Evolutionary conservation across 2,329 filamentous ascomycete species (phyloP), one percentile per base, ranked within the genome.

Genomic region (Aspergillus novoparasiticus): DNA sequence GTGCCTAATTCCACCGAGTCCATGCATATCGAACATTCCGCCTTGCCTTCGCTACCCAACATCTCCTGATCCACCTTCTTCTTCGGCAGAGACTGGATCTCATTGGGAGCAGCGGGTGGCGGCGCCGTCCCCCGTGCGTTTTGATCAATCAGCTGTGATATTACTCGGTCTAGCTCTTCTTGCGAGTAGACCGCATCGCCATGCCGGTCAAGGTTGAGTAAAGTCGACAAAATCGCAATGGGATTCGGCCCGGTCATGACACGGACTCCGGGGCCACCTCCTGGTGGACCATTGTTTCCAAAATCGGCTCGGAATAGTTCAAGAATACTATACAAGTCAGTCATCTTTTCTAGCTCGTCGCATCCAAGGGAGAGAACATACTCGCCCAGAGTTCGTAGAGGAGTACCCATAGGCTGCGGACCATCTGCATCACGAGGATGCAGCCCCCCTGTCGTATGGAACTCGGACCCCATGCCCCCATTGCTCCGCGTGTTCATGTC

Each of bases 21-120:
- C 82, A 98, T 96, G 78, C 95, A 99, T 63, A 99, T 97, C 41
- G 92, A 94, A 76, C 95, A 99, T 73, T 97, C 94, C 1, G 86
- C 87, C 58, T 82, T 85, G 48, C 88, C 90, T 62, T 90, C 91
- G 6, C 81, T 78, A 8, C 85, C 86, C 59, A 96, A 82, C 85
- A 96, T 89, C 48, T 89, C 85, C 62, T 85, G 81, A 57, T 92
- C 87, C 2, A 95, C 82, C 50, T 86, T 86, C 68, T 89, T 90
- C 69, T 89, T 90, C 10, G 92, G 87, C 6, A 99, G 81, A 4
- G 86, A 84, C 30, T 86, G 84, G 60, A 99, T 94, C 0, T 92
- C 91, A 53, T 86, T 85, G 64, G 89, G 85, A 0, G 92, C 85
- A 10, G 94, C 94, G 3, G 94, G 94, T 0, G 92, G 91, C 0